Conservation (phyloP, 2,329 filamentous ascomycete genomes). For the Verticillium longisporum region DNA sequence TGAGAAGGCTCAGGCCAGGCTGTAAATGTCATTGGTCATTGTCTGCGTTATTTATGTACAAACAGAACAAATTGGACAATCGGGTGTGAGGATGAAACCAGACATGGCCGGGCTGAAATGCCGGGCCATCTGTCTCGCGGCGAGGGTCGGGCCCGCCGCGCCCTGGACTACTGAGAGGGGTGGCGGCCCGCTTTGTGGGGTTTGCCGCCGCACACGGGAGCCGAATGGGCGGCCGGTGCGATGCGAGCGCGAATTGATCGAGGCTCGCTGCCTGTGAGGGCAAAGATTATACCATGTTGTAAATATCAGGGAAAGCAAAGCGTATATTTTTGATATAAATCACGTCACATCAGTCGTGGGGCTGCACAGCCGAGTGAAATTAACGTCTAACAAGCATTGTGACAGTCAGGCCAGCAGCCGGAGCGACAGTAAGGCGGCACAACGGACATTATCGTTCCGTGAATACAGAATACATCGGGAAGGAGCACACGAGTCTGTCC, state of each 20-base stretch:
- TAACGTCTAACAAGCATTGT: no score
- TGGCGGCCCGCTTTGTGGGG: background rate
- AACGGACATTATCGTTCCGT: no score
- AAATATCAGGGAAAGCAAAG: background rate
- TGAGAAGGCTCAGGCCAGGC: constrained; percentile 3
- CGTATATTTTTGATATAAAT: background rate
- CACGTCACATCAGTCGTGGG: background rate
- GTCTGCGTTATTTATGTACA: background rate
- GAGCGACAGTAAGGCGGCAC: no score
- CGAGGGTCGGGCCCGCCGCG: background rate
- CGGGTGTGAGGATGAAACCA: background rate
- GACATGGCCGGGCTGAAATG: background rate
- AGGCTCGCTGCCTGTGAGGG: background rate
- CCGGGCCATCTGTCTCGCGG: background rate
- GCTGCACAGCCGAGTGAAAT: no score
- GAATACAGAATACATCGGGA: no score
- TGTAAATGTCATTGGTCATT: background rate
- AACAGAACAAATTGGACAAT: background rate
- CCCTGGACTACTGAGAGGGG: background rate
- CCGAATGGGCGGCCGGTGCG: background rate
- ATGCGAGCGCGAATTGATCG: background rate
- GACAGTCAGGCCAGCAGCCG: no score
- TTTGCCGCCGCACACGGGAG: background rate
- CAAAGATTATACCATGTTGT: background rate
- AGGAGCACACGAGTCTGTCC: no score